Evolutionary conservation across 2,329 filamentous ascomycete genomes (phyloP), one percentile per base, ranked within the genome.

Genomic region (Phialophora expanda): DNA sequence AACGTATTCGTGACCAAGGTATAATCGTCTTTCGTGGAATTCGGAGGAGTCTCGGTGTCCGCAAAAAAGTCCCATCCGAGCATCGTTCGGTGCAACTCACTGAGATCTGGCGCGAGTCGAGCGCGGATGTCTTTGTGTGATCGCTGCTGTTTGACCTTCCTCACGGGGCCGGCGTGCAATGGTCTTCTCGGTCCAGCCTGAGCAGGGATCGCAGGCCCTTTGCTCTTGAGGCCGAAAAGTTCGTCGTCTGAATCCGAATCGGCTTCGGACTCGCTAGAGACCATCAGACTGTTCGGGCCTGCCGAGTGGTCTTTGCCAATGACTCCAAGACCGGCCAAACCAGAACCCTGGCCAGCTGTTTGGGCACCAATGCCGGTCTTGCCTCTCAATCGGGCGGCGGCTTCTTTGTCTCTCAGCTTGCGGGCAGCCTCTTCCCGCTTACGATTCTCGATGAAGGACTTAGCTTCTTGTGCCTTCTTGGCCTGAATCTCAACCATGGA

Each of bases 31-130:
- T 87, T 87, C 59, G 87, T 89, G 5, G 85, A 84, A 64, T 84
- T 86, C 0, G 95, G 93, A 5, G 95, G 95, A 66, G 93, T 90
- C 73, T 93, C 92, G 30, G 93, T 92, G 54, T 88, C 82, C 74
- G 97, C 91, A 77, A 97, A 99, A 71, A 96, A 96, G 71, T 99
- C 91, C 95, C 95, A 99, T 63, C 90, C 86, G 2, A 99, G 86
- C 58, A 99, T 92, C 20, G 89, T 89, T 73, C 90, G 89, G 76
- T 98, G 95, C 32, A 99, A 80, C 17, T 87, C 84, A 44, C 92
- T 90, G 79, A 99, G 90, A 70, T 96, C 92, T 7, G 96, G 95
- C 34, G 93, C 90, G 66, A 99, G 84, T 68, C 95, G 90, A 69
- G 95, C 94, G 72, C 94, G 90, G 87, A 97, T 94, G 78, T 99